phyloP scores from a whole-genome alignment of 73 alveolate genomes.

The Durusdinium trenchii region DNA sequence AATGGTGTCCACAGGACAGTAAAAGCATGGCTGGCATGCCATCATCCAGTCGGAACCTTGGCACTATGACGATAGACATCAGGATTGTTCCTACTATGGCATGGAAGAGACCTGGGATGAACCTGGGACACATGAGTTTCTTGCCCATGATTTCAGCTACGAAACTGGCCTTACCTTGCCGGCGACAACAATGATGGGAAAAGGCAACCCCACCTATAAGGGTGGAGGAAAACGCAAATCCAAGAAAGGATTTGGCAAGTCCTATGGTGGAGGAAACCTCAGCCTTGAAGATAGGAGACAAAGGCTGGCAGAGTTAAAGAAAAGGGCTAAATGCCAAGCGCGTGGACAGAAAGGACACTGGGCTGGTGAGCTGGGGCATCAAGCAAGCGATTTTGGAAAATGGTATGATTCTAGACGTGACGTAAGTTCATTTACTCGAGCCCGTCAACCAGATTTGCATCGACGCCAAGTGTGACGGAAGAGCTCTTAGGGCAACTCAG shows the following conservation, averaged over 20 bases:
- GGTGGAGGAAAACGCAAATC: background rate
- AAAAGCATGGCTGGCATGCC: background rate
- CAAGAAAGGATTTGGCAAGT: background rate
- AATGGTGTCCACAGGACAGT: background rate
- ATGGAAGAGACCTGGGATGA: background rate
- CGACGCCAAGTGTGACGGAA: no score
- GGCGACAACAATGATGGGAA: background rate
- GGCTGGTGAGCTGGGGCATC: no score
- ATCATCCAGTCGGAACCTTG: background rate
- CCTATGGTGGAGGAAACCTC: background rate
- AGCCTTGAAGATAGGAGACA: background rate
- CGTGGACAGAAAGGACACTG: conserved; percentile 10
- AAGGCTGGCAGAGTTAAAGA: background rate
- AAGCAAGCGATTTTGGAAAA: no score
- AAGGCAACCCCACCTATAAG: background rate
- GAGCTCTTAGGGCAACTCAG: no score
- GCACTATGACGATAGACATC: background rate
- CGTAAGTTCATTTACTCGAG: no score
- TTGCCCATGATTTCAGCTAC: background rate
- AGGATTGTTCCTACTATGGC: background rate
- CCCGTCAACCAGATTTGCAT: no score
- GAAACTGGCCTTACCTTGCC: background rate
- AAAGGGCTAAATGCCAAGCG: background rate
- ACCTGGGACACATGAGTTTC: background rate
- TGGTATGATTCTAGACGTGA: no score